Evolutionary conservation across 1,284 basidiomycete genomes (phyloP).

Genomic region (Ceratobasidium sp.): DNA sequence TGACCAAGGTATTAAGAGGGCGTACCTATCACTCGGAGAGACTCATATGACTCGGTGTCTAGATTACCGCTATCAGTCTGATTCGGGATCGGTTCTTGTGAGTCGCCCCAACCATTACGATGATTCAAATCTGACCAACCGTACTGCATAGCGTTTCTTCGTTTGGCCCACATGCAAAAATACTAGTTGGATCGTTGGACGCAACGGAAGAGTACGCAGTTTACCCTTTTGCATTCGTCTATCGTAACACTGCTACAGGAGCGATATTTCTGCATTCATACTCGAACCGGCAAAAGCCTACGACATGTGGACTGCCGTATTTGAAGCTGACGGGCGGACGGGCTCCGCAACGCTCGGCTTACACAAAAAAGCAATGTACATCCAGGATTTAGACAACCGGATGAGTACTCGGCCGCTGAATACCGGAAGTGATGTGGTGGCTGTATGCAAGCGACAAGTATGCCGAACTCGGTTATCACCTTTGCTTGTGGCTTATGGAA

Average conservation of each 20-base stretch:
- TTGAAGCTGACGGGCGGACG: slow-evolving; percentile 34
- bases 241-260: neutral
- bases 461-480: neutral
- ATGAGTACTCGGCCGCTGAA: slow-evolving; percentile 37
- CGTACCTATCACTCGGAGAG: neutral
- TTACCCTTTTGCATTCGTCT: neutral
- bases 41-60: neutral
- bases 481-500: neutral
- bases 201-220: slow-evolving; percentile 22
- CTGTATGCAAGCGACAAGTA: slow-evolving; percentile 39
- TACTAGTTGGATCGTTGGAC: slow-evolving; percentile 37
- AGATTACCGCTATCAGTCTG: slow-evolving; percentile 39
- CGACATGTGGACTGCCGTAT: slow-evolving; percentile 39
- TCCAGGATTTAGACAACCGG: slow-evolving; percentile 39
- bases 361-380: slow-evolving; percentile 34
- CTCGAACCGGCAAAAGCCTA: slow-evolving; percentile 40
- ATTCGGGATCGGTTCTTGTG: slow-evolving; percentile 41
- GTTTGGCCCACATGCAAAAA: slow-evolving; percentile 40
- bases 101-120: neutral
- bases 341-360: slow-evolving; percentile 38
- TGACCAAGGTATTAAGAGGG: slow-evolving; percentile 37
- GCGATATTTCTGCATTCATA: slow-evolving; percentile 38
- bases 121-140: neutral
- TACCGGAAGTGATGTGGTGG: slow-evolving; percentile 40
- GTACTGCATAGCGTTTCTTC: slow-evolving; percentile 15